Base-by-base conservation (phyloP, 2,329 filamentous ascomycete genomes). In the Penicillium sp. region DNA sequence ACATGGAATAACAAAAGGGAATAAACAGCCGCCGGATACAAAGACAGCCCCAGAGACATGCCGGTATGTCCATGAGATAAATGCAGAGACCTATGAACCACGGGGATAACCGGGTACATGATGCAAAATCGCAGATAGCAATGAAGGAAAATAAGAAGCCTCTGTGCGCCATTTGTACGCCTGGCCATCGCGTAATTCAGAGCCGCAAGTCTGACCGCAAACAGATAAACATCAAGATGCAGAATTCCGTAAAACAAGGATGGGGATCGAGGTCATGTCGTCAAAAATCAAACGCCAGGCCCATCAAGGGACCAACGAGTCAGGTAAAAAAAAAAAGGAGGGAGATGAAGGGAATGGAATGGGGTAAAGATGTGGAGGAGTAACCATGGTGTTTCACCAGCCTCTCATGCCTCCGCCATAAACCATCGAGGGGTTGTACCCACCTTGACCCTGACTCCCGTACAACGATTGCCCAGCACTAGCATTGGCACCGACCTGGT, bases 371-470 rank as follows among this genome's bases (percentile, higher is more conserved):
- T 55, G 54, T 61, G 43, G 59, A 49, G 65, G 38, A 24, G 34
- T 22, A 32, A 42, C 44, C 38, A 18, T 42, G 22, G 38, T 24
- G 18, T 24, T 51, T 77, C 79, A 90, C 88, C 88, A 92, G 72
- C 88, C 81, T 70, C 81, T 79, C 74, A 87, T 86, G 39, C 78
- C 80, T 72, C 84, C 85, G 73, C 79, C 79, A 76, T 96, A 96
- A 83, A 96, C 89, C 85, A 90, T 88, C 69, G 86, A 75, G 57
- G 80, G 79, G 64, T 89, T 92, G 85, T 95, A 96, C 88, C 90
- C 92, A 94, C 91, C 91, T 93, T 83, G 82, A 74, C 82, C 81
- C 77, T 96, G 89, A 79, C 89, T 89, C 79, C 88, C 88, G 80
- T 94, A 96, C 77, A 94, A 83, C 77, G 89, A 90, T 84, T 94